Percentiles rank a stretch among this genome's conserved stretches.
These are phyloP conservation scores for Arthroderma uncinatum DNA, from an alignment of 2,329 filamentous ascomycete genomes.

Conservation along the genomic window DNA sequence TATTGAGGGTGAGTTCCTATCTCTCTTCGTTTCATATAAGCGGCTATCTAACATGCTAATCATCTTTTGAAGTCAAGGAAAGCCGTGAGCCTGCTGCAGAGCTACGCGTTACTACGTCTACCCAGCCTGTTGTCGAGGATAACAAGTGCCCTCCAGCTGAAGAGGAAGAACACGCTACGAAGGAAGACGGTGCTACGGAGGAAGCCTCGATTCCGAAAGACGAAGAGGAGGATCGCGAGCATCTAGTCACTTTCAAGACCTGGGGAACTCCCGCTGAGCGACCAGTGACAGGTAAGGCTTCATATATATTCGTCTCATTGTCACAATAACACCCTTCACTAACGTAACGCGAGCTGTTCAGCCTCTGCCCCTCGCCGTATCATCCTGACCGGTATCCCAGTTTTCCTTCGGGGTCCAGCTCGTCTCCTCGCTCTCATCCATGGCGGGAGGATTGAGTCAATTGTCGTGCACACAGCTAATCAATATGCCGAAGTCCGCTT, in stretches of 20 bases:
- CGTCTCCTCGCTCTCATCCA: slow-evolving; percentile 30
- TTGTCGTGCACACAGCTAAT: slow-evolving; percentile 15
- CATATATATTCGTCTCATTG: background rate
- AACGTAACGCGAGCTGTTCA: slow-evolving; percentile 7
- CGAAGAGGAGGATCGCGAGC: slow-evolving; percentile 22
- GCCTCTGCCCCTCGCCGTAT: slow-evolving; percentile 18
- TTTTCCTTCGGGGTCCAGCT: slow-evolving; percentile 20
- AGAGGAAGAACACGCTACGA: background rate
- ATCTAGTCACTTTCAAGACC: slow-evolving; percentile 22
- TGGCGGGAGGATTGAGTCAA: slow-evolving; percentile 29
- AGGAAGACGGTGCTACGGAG: background rate
- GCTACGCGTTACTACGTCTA: background rate
- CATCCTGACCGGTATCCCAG: slow-evolving; percentile 29
- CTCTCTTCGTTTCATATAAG: background rate
- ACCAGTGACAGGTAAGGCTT: slow-evolving; percentile 20
- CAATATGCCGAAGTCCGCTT: slow-evolving; percentile 28
- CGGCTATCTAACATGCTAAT: background rate
- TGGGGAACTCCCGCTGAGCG: slow-evolving; percentile 24
- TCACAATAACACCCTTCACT: background rate
- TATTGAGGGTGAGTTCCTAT: background rate
- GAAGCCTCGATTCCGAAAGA: background rate
- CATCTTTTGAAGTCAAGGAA: background rate
- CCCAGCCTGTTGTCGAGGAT: background rate
- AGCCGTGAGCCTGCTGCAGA: background rate
- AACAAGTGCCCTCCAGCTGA: background rate